phyloP scores from a whole-genome alignment of 345 rosid species.

The Salix koriyanagi region DNA sequence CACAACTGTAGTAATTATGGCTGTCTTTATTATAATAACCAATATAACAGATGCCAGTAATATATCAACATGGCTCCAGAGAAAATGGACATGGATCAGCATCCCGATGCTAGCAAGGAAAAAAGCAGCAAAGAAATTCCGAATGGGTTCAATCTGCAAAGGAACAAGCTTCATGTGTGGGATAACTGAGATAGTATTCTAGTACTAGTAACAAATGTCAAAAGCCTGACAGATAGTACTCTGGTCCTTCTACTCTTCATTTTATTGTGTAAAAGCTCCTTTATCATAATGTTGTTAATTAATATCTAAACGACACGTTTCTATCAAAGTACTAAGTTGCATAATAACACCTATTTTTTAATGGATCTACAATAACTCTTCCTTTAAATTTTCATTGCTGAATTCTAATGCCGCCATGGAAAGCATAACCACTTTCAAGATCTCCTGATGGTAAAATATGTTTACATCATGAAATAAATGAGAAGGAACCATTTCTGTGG shows the following conservation, averaged over 20 bases:
- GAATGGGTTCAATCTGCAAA: conserved; percentile 82
- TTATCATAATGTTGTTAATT: too few relatives aligned
- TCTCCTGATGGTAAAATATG: not conserved
- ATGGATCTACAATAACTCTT: too few relatives aligned
- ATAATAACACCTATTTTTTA: too few relatives aligned
- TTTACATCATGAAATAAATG: not conserved
- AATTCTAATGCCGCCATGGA: not conserved
- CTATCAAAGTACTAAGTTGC: too few relatives aligned
- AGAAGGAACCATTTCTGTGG: not conserved
- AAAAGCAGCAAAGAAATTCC: conserved; percentile 88
- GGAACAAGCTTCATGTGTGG: conserved; percentile 3
- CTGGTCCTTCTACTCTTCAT: too few relatives aligned
- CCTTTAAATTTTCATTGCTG: too few relatives aligned
- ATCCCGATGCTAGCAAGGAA: conserved; percentile 93
- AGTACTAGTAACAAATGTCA: not conserved
- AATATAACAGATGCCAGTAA: conserved; percentile 75
- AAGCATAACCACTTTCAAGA: not conserved
- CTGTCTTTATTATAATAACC: conserved; percentile 70
- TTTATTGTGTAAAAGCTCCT: too few relatives aligned
- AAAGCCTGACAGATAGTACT: not conserved
- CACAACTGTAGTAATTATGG: conserved; percentile 60
- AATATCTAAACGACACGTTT: too few relatives aligned
- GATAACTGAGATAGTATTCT: not conserved
- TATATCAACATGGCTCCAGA: conserved; percentile 90
- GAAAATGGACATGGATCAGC: conserved; percentile 84